Conservation (phyloP, 495 filamentous ascomycete genomes). For the Jackrogersella multiformis region DNA sequence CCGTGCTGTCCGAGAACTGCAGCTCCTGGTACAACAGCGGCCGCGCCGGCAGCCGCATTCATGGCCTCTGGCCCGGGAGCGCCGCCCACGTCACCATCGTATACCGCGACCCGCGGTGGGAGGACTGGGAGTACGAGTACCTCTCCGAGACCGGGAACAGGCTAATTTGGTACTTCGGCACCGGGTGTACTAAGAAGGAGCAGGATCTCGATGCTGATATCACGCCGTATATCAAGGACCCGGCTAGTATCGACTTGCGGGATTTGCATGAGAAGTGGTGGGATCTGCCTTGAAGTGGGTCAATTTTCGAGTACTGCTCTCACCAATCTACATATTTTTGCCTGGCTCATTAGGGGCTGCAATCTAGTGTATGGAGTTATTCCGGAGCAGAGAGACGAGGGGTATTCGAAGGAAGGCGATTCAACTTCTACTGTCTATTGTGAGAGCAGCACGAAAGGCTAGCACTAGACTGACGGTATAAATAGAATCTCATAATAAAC, state of each 20-base stretch:
- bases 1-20: constrained; percentile 70
- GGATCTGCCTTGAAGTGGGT: constrained; percentile 27
- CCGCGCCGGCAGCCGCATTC: constrained; percentile 63
- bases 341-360: no score
- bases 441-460: no score
- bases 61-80: constrained; percentile 73
- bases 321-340: no score
- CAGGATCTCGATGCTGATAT: constrained; percentile 49
- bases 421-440: no score
- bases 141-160: constrained; percentile 52
- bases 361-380: no score
- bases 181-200: constrained; percentile 55
- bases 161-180: constrained; percentile 57
- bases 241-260: constrained; percentile 49
- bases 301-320: background rate
- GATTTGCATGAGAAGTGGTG: constrained; percentile 58
- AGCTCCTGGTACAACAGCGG: constrained; percentile 76
- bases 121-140: constrained; percentile 76
- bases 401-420: no score
- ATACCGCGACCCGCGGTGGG: constrained; percentile 70
- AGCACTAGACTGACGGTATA: no score
- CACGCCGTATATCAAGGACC: constrained; percentile 51
- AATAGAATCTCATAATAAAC: no score
- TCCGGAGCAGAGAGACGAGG: no score
- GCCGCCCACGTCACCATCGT: constrained; percentile 66